Conservation (phyloP, 2,329 filamentous ascomycete species). For the Hymenoscyphus infarciens region DNA sequence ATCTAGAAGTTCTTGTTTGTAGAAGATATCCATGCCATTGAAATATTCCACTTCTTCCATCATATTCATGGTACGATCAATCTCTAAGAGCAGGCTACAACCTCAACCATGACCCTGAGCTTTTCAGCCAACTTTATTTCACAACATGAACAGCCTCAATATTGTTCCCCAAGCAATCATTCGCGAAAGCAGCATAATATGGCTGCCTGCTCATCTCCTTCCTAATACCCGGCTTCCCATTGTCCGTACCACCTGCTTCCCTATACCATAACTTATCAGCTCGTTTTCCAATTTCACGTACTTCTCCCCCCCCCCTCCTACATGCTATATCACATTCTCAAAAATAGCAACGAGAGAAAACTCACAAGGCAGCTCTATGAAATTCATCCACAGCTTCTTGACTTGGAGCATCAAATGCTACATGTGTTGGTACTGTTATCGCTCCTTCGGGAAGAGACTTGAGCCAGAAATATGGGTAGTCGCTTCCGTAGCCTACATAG, state of each 20-base stretch:
- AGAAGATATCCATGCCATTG: too few relatives aligned
- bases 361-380: constrained; percentile 17
- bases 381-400: constrained; percentile 17
- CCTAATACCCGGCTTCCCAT: constrained; percentile 23
- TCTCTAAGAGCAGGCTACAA: too few relatives aligned
- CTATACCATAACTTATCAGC: constrained; percentile 7
- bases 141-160: constrained; percentile 25
- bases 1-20: too few relatives aligned
- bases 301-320: background rate
- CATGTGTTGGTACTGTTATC: constrained; percentile 16
- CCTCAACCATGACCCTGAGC: too few relatives aligned
- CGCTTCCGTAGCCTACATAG: constrained; percentile 19
- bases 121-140: constrained; percentile 7
- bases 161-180: constrained; percentile 22
- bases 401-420: constrained; percentile 21
- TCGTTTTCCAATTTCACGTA: background rate
- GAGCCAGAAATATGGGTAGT: constrained; percentile 23
- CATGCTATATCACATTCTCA: background rate
- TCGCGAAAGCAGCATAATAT: constrained; percentile 22
- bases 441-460: constrained; percentile 13
- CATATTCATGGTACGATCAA: too few relatives aligned
- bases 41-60: too few relatives aligned
- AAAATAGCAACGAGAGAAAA: background rate
- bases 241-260: constrained; percentile 19
- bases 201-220: constrained; percentile 20